Conservation (phyloP, 192 early-diverging fungal species). For the Martensiomyces pterosporus region DNA sequence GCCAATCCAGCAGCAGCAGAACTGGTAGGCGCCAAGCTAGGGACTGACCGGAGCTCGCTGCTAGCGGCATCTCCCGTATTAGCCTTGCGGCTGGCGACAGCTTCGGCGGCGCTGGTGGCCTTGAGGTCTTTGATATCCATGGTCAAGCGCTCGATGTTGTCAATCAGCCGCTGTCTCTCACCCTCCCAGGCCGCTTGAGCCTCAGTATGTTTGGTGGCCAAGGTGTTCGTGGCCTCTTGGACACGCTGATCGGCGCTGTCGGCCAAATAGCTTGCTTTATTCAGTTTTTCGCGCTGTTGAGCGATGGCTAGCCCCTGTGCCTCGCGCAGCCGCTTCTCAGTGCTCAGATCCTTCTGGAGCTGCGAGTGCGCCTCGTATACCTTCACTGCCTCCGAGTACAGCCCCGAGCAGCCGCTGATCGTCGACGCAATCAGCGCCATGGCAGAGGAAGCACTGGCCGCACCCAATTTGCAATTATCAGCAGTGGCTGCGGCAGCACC, state of each 20-base stretch:
- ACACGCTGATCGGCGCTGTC: conserved; percentile 39
- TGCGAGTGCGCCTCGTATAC: conserved; percentile 19
- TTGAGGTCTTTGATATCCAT: conserved; percentile 25
- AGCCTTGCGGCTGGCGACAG: no score
- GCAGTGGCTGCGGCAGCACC: background rate
- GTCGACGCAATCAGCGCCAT: conserved; percentile 26
- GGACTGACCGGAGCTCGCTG: background rate
- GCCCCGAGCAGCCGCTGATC: conserved; percentile 14
- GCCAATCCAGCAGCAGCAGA: no score
- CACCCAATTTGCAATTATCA: conserved; percentile 5
- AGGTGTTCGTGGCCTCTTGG: conserved; percentile 21
- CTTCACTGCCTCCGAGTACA: conserved; percentile 23
- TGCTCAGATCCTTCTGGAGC: conserved; percentile 28
- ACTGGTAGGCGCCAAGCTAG: no score
- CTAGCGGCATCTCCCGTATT: background rate
- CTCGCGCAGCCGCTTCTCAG: conserved; percentile 46
- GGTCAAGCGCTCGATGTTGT: conserved; percentile 42
- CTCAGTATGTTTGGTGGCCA: conserved; percentile 20
- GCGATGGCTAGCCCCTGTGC: conserved; percentile 43
- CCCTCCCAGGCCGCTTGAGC: conserved; percentile 24
- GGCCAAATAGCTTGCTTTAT: conserved; percentile 17
- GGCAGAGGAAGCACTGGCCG: conserved; percentile 14
- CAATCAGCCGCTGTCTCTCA: conserved; percentile 42
- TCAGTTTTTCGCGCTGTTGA: conserved; percentile 46
- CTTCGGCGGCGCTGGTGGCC: no score